Evolutionary conservation across 208 protist species (phyloP), one percentile per base, ranked within the genome.

Genomic region (Acanthamoeba healyi): DNA sequence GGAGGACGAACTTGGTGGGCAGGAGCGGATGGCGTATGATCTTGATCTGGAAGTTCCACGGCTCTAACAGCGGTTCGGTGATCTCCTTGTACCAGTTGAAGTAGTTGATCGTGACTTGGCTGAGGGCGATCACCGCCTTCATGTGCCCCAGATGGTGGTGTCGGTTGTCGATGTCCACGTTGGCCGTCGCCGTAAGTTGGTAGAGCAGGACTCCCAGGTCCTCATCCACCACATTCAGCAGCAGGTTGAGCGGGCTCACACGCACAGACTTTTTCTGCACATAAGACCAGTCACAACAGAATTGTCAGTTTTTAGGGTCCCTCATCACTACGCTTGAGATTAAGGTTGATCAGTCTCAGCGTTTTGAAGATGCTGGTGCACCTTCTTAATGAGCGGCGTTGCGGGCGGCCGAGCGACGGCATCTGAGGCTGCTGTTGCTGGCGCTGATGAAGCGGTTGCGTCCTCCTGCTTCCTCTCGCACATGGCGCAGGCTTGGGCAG

Each of bases 81-180:
- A 87, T 22, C 44, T 87, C 79, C 79, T 61, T 49, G 44, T 87
- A 32, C 26, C 79, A 49, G 79, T 87, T 87, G 40, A 87, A 87
- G 44, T 87, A 87, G 44, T 49, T 51, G 79, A 56, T 40, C 29
- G 67, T 42, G n/a, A 77, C 67, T 0, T 34, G 7, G 67, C 67
- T 77, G 24, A 77, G 26, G 7, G 67, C 38, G 10, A 77, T 24
- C 32, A 38, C 67, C 24, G 67, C 67, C 67, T 77, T 40, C 32
- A 34, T 34, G 32, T 77, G 67, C 12, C 34, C 67, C 24, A 40
- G 32, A 29, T 40, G 67, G n/a, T 44, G 67, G 19, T 44, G 26
- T 1, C 67, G 67, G 67, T 42, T 34, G 38, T 77, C 67, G 32
- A 72, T 72, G 32, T 72, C 63, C 26, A 72, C 63, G 36, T 40